Evolutionary conservation across 768 basidiomycete species (phyloP).

Genomic region (Phlegmacium glaucopus): DNA sequence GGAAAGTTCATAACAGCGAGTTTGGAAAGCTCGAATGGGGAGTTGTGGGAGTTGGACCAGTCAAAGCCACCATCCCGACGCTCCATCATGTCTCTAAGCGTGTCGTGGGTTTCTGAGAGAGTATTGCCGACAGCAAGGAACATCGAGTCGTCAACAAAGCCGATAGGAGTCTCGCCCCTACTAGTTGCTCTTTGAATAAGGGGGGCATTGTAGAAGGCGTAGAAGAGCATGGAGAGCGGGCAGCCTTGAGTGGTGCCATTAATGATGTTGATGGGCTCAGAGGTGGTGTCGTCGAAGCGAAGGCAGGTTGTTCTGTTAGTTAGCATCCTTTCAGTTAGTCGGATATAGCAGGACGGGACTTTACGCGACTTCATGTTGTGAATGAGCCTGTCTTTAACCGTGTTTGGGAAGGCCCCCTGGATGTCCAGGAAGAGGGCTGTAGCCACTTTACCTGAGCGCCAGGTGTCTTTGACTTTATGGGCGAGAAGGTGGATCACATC

Average conservation of each 20-base stretch:
- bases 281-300: too few species aligned
- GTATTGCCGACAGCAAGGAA: conserved; percentile 18
- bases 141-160: conserved; percentile 26
- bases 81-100: conserved; percentile 24
- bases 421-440: too few species aligned
- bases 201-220: too few species aligned
- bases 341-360: too few species aligned
- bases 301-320: too few species aligned
- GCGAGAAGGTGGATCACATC: conserved; percentile 22
- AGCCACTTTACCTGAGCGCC: background rate
- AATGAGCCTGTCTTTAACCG: too few species aligned
- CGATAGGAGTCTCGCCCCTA: conserved; percentile 2
- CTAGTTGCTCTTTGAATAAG: too few species aligned
- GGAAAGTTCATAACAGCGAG: conserved; percentile 20
- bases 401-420: too few species aligned
- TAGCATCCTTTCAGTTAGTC: too few species aligned
- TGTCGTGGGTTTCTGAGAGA: conserved; percentile 7
- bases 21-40: conserved; percentile 19
- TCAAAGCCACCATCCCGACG: conserved; percentile 18
- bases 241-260: background rate
- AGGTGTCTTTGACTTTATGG: conserved; percentile 16
- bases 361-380: too few species aligned
- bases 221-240: too few species aligned
- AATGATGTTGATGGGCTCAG: background rate
- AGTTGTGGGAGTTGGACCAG: conserved; percentile 26